phyloP scores from a whole-genome alignment of 2,329 filamentous ascomycete genomes.

The Grosmannia serpens region DNA sequence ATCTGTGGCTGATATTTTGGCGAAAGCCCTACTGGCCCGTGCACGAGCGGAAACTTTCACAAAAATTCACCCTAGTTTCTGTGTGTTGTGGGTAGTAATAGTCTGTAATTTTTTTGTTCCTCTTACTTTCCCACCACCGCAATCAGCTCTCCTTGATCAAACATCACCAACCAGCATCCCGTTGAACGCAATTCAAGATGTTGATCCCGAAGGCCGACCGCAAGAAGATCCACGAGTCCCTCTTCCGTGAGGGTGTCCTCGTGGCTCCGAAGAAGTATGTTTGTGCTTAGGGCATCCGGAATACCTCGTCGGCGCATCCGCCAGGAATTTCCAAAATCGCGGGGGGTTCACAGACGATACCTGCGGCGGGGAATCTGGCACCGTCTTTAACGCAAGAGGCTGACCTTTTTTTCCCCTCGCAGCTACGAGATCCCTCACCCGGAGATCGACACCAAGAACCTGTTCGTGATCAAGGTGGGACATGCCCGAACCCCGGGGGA shows the following conservation, averaged over 20 bases:
- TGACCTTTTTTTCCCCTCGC: slow-evolving; percentile 3
- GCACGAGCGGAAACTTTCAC: slow-evolving; percentile 10
- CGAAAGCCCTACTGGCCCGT: slow-evolving; percentile 14
- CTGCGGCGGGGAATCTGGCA: not conserved
- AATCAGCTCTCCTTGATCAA: not conserved
- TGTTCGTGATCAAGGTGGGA: slow-evolving; percentile 80
- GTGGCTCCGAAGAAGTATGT: slow-evolving; percentile 84
- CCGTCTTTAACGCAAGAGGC: not conserved
- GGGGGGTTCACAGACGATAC: not conserved
- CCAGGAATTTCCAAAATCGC: not conserved
- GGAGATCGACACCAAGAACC: slow-evolving; percentile 99
- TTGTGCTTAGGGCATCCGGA: not conserved
- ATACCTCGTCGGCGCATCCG: not conserved
- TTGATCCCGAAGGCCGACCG: slow-evolving; percentile 99
- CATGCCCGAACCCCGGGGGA: not conserved
- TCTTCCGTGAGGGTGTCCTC: slow-evolving; percentile 88
- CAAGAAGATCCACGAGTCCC: slow-evolving; percentile 97
- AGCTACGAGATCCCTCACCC: slow-evolving; percentile 46
- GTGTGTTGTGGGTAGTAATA: slow-evolving; percentile 7
- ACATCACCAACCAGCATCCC: slow-evolving; percentile 17
- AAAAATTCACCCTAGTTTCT: slow-evolving; percentile 1
- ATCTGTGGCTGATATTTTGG: not conserved
- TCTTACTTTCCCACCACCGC: slow-evolving; percentile 4
- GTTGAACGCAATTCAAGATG: slow-evolving; percentile 47
- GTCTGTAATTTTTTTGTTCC: slow-evolving; percentile 7